These are phyloP conservation scores for Heterobasidion parviporum DNA, from an alignment of 1,284 basidiomycete species.

Conservation along the genomic window DNA sequence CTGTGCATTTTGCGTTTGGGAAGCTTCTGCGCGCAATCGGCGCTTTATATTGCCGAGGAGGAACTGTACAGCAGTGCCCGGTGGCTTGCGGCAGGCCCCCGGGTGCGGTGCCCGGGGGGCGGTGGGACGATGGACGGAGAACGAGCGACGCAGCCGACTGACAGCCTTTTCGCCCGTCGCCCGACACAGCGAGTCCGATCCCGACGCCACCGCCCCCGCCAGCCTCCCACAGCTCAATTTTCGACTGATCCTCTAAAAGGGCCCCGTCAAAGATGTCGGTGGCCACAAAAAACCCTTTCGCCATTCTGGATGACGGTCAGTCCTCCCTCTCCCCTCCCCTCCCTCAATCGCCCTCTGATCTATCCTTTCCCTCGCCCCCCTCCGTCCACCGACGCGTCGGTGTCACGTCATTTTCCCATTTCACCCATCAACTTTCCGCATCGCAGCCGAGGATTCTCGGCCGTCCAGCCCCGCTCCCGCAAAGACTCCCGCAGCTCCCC, in stretches of 20 bases:
- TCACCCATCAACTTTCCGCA: background rate
- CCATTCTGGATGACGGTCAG: conserved; percentile 70
- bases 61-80: conserved; percentile 29
- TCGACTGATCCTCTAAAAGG: conserved; percentile 40
- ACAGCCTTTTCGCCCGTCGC: conserved; percentile 4
- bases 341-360: conserved; percentile 7
- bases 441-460: conserved; percentile 34
- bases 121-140: background rate
- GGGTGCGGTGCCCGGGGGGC: conserved; percentile 15
- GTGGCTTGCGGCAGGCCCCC: conserved; percentile 19
- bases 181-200: conserved; percentile 16
- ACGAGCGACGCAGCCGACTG: background rate
- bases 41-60: conserved; percentile 16
- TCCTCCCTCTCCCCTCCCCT: conserved; percentile 12
- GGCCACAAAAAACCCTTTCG: conserved; percentile 77
- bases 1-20: conserved; percentile 54
- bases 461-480: conserved; percentile 32
- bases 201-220: conserved; percentile 4
- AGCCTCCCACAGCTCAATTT: background rate
- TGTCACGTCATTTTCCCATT: background rate
- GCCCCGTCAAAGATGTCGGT: conserved; percentile 79
- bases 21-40: conserved; percentile 1
- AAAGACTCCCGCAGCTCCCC: conserved; percentile 28
- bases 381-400: background rate
- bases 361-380: background rate